phyloP scores from a whole-genome alignment of 1,284 basidiomycete genomes.

The Mycena citricolor region DNA sequence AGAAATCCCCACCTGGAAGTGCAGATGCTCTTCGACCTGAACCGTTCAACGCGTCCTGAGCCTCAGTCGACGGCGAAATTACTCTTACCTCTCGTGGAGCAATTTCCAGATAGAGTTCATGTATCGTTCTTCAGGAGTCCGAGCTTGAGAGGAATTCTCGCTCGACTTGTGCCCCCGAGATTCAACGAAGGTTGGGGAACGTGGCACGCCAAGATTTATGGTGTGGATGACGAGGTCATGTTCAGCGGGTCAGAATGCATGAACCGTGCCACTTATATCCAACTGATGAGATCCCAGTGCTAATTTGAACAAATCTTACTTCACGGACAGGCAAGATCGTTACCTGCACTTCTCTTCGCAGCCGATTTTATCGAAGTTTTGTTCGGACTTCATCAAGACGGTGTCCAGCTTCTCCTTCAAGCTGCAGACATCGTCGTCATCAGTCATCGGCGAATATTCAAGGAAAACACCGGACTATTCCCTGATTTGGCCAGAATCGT shows the following conservation, averaged over 20 bases:
- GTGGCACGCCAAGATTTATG: conserved; percentile 98
- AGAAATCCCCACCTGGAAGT: conserved; percentile 65
- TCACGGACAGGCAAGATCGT: conserved; percentile 92
- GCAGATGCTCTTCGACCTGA: conserved; percentile 82
- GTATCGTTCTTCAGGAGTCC: conserved; percentile 86
- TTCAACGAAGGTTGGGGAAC: conserved; percentile 99
- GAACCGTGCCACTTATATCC: too few relatives aligned
- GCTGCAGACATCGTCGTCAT: conserved; percentile 41
- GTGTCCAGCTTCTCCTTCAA: conserved; percentile 77
- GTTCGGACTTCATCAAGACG: conserved; percentile 73
- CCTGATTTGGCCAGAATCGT: conserved; percentile 57
- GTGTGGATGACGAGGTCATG: conserved; percentile 88
- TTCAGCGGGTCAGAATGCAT: conserved; percentile 94
- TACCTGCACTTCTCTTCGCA: conserved; percentile 80
- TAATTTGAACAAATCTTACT: conserved; percentile 95
- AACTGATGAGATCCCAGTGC: conserved; percentile 61
- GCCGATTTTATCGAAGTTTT: conserved; percentile 74
- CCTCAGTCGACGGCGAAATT: conserved; percentile 72
- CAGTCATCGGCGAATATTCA: conserved; percentile 19
- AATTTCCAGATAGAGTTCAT: conserved; percentile 76
- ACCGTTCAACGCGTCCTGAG: conserved; percentile 88
- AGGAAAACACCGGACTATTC: conserved; percentile 38
- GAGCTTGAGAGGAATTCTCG: conserved; percentile 73
- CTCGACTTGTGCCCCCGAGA: conserved; percentile 81
- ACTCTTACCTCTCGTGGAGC: conserved; percentile 68